phyloP scores from a whole-genome alignment of 108 stramenopile genomes.

The Schizochytrium sp. region DNA sequence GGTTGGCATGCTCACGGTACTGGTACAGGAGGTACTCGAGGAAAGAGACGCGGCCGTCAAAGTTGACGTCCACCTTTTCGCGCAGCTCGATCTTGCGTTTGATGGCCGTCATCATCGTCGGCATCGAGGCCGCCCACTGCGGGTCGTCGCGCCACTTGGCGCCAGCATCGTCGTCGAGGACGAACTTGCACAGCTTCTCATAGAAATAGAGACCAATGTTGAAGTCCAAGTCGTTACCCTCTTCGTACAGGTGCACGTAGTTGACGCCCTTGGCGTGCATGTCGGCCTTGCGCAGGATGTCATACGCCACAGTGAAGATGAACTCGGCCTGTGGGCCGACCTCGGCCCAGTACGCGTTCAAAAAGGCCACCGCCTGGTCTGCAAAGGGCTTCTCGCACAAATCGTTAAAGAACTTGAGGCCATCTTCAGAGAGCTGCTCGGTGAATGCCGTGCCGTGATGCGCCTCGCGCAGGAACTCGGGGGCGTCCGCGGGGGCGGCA shows the following conservation, averaged over 20 bases:
- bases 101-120: constrained; percentile 18
- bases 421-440: neutral
- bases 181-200: constrained; percentile 24
- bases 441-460: neutral
- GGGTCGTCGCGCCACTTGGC: constrained; percentile 16
- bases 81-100: constrained; percentile 13
- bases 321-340: constrained; percentile 1
- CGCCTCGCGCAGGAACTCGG: neutral
- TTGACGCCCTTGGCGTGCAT: constrained; percentile 20
- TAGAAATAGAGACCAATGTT: constrained; percentile 25
- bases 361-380: neutral
- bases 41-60: constrained; percentile 9
- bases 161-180: constrained; percentile 16
- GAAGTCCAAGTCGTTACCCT: constrained; percentile 19
- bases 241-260: constrained; percentile 20
- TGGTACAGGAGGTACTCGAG: constrained; percentile 20
- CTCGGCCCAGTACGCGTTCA: constrained; percentile 13
- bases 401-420: constrained; percentile 1
- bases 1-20: neutral
- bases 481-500: neutral
- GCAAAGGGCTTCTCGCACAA: neutral
- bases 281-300: neutral
- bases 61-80: constrained; percentile 23
- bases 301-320: neutral
- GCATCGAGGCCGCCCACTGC: neutral